A percentile compares a stretch with the other conserved stretches of the same genome.
Evolutionary conservation across 75 land plant genomes (phyloP).

Genomic region (Adiantum capillusveneris): DNA sequence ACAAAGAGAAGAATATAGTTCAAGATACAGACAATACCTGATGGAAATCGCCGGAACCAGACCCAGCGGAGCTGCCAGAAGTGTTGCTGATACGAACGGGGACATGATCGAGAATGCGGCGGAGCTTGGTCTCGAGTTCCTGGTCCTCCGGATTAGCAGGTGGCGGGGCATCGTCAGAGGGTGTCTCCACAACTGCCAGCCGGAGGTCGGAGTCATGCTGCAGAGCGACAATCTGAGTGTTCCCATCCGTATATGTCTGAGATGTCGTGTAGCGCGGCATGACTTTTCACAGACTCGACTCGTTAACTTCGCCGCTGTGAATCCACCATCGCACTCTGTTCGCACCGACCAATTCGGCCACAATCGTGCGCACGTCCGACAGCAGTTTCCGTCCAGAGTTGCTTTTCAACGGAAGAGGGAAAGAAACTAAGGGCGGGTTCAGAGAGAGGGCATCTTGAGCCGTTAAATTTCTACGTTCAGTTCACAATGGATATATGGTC

Average conservation of each 20-base stretch:
- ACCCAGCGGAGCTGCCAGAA: slow-evolving; percentile 94
- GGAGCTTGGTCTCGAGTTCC: slow-evolving; percentile 83
- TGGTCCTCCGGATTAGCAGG: slow-evolving; percentile 40
- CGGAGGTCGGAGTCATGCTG: not conserved
- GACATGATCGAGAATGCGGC: slow-evolving; percentile 79
- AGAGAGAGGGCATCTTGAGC: too few species aligned
- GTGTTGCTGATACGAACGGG: slow-evolving; percentile 92
- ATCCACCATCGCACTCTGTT: too few species aligned
- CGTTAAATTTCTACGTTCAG: too few species aligned
- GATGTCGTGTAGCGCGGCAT: slow-evolving; percentile 33
- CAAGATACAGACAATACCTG: slow-evolving; percentile 37
- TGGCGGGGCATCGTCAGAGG: not conserved
- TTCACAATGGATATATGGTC: too few species aligned
- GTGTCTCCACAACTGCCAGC: not conserved
- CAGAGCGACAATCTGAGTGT: slow-evolving; percentile 18
- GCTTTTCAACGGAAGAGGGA: too few species aligned
- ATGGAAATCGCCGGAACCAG: slow-evolving; percentile 95
- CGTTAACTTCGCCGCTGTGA: too few species aligned
- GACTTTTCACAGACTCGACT: too few species aligned
- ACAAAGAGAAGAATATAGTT: too few species aligned
- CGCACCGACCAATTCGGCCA: too few species aligned
- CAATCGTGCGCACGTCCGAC: too few species aligned
- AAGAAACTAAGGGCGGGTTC: too few species aligned
- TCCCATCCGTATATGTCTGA: slow-evolving; percentile 27
- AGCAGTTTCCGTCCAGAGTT: too few species aligned